A percentile compares a stretch with the other conserved stretches of the same genome.
Evolutionary conservation across 805 yeast genomes (phyloP).

Genomic region (Naumovozyma castellii): DNA sequence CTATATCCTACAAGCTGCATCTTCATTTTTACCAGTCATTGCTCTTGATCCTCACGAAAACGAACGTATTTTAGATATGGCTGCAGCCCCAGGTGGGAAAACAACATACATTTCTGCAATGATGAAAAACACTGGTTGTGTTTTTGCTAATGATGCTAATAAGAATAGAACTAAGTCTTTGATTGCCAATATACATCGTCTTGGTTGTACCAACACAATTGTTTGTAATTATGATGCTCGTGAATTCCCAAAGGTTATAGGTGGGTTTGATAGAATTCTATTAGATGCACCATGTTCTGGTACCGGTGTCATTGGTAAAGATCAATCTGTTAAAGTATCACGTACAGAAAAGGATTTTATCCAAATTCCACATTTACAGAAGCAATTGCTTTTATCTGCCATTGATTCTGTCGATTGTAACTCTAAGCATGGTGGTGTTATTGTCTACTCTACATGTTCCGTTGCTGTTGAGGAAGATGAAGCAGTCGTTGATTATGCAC

Average conservation of each 20-base stretch:
- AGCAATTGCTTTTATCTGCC: constrained; percentile 86
- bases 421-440: constrained; percentile 83
- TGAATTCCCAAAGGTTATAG: constrained; percentile 95
- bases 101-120: constrained; percentile 89
- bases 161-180: constrained; percentile 92
- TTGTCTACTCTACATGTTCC: constrained; percentile 96
- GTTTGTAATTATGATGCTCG: constrained; percentile 97
- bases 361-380: constrained; percentile 93
- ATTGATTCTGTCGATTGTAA: constrained; percentile 95
- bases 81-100: constrained; percentile 99
- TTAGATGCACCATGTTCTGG: constrained; percentile 99
- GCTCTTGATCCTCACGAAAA: constrained; percentile 96
- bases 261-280: constrained; percentile 92
- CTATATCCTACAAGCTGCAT: constrained; percentile 95
- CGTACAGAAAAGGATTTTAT: constrained; percentile 95
- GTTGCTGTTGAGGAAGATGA: constrained; percentile 98
- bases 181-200: constrained; percentile 93
- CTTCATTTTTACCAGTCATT: constrained; percentile 95
- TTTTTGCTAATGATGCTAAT: constrained; percentile 95
- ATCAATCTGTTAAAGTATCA: constrained; percentile 83
- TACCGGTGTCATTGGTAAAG: constrained; percentile 98
- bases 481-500: constrained; percentile 95
- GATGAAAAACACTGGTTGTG: constrained; percentile 97
- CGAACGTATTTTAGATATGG: constrained; percentile 96
- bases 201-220: constrained; percentile 92